Evolutionary conservation across 176 grass and related monocot genomes (phyloP).

Genomic region (Carex littledalei): DNA sequence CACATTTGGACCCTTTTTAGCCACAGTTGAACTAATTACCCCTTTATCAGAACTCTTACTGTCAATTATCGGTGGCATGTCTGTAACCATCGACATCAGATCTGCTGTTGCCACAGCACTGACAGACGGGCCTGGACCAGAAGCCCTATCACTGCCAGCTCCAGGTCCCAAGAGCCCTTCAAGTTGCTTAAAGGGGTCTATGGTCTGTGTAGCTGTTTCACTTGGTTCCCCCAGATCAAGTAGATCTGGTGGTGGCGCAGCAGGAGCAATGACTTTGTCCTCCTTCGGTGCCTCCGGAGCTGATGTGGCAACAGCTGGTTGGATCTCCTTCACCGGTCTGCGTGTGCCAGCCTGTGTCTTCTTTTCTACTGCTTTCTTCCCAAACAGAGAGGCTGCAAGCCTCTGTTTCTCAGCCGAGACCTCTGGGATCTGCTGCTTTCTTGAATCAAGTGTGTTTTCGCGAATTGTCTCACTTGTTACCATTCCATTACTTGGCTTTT

Average conservation of each 20-base stretch:
- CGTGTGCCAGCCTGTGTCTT: constrained; percentile 33
- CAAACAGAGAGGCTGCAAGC: constrained; percentile 91
- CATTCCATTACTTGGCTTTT: constrained; percentile 67
- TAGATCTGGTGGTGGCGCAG: constrained; percentile 67
- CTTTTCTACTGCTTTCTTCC: constrained; percentile 51
- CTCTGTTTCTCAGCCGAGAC: constrained; percentile 91
- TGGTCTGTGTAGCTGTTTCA: constrained; percentile 24
- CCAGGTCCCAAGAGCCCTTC: constrained; percentile 69
- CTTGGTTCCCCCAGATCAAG: constrained; percentile 74
- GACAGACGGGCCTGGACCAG: constrained; percentile 24
- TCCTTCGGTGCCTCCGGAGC: constrained; percentile 47
- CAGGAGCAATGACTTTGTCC: constrained; percentile 37
- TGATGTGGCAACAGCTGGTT: constrained; percentile 22
- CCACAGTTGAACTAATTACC: constrained; percentile 13
- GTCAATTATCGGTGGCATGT: constrained; percentile 23
- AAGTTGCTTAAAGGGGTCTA: constrained; percentile 82
- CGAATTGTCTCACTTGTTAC: constrained; percentile 36
- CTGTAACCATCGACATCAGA: constrained; percentile 60
- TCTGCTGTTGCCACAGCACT: constrained; percentile 45
- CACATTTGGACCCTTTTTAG: constrained; percentile 65
- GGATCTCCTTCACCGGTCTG: constrained; percentile 42
- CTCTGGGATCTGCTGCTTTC: constrained; percentile 52
- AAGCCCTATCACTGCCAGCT: constrained; percentile 17
- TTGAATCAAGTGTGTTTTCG: constrained; percentile 48
- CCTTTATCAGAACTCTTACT: constrained; percentile 28